phyloP scores from a whole-genome alignment of 441 rosid genomes.

The Erodium trifolium region DNA sequence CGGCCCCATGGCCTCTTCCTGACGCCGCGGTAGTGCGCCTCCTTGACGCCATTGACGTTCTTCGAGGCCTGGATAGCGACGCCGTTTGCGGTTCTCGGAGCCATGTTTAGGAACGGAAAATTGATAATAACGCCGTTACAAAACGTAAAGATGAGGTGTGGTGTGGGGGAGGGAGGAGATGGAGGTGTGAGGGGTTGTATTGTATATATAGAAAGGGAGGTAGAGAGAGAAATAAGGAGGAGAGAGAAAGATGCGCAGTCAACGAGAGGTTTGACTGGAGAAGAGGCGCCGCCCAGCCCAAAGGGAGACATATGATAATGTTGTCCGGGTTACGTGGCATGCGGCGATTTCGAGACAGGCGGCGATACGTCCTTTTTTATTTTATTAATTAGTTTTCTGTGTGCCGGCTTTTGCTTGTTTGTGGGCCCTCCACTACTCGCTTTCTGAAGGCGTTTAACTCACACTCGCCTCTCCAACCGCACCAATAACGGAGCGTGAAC shows the following conservation, averaged over 20 bases:
- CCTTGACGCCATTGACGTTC: conserved; percentile 11
- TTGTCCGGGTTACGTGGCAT: conserved; percentile 4
- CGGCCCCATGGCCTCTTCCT: conserved; percentile 52
- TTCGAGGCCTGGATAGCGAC: neutral
- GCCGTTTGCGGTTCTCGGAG: conserved; percentile 26
- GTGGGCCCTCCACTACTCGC: neutral
- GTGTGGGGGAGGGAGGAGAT: neutral
- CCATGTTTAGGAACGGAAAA: conserved; percentile 22
- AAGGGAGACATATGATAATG: neutral
- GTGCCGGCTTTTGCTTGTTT: neutral
- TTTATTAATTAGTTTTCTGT: neutral
- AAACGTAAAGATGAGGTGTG: too few species aligned
- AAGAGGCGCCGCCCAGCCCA: neutral
- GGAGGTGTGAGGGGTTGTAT: neutral
- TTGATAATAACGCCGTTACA: too few species aligned
- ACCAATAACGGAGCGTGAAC: neutral
- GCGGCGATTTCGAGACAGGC: conserved; percentile 2
- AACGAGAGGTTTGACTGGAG: neutral
- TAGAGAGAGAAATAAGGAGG: neutral
- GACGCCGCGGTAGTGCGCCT: conserved; percentile 42
- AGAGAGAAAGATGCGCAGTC: neutral
- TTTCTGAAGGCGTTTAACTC: neutral
- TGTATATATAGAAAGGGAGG: neutral
- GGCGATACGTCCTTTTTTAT: neutral
- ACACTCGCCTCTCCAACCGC: neutral